Conservation (phyloP, 1,284 basidiomycete species). For the Trametes sp. region DNA sequence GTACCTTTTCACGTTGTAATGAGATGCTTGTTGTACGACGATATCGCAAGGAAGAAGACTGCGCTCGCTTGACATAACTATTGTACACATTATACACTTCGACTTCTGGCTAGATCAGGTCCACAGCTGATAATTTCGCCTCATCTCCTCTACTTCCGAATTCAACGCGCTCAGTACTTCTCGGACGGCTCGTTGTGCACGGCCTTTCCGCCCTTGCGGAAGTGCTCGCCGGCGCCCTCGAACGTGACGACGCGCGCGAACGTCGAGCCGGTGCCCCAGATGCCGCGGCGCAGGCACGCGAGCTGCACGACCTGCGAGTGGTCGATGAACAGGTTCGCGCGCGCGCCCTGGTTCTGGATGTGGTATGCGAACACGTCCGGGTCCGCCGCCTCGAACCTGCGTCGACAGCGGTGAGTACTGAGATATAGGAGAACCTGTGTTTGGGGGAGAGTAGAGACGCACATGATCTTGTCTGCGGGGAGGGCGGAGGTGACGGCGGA, state of each 20-base stretch:
- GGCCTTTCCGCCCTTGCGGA: slow-evolving; percentile 24
- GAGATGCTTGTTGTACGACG: not conserved
- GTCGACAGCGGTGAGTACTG: not conserved
- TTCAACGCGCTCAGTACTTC: slow-evolving; percentile 14
- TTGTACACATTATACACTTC: not conserved
- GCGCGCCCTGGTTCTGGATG: slow-evolving; percentile 54
- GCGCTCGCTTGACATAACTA: not conserved
- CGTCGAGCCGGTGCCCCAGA: slow-evolving; percentile 55
- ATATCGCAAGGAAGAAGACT: not conserved
- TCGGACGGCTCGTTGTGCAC: slow-evolving; percentile 21
- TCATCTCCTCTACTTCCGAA: not conserved
- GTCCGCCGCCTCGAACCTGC: slow-evolving; percentile 53
- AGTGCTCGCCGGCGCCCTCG: slow-evolving; percentile 33
- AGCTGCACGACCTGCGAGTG: slow-evolving; percentile 57
- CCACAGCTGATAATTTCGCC: not conserved
- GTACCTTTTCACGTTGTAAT: not conserved
- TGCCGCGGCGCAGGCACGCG: slow-evolving; percentile 53
- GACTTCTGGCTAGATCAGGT: not conserved
- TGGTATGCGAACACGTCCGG: slow-evolving; percentile 52
- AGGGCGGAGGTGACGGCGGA: slow-evolving; percentile 51
- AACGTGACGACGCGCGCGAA: slow-evolving; percentile 49
- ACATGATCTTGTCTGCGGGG: slow-evolving; percentile 55
- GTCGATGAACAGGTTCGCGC: slow-evolving; percentile 55
- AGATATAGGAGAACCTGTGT: not conserved
- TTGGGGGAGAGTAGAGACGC: slow-evolving; percentile 11